Evolutionary conservation across 2,329 filamentous ascomycete genomes (phyloP).

Genomic region (Fusarium pseudoanthophilum): DNA sequence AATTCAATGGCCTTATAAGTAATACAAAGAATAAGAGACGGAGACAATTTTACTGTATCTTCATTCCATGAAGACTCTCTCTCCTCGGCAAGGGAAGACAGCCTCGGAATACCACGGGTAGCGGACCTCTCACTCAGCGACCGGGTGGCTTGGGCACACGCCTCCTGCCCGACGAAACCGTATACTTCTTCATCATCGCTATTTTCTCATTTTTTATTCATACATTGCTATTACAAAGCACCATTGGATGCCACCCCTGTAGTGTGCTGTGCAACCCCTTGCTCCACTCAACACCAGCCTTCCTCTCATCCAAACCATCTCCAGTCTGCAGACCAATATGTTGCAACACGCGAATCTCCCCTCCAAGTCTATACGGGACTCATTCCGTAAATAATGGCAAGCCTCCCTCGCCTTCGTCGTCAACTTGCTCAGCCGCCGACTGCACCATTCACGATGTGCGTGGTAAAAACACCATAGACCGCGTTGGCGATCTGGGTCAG

Average conservation of each 20-base stretch:
- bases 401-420: not conserved
- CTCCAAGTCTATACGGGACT: too few relatives aligned
- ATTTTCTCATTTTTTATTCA: not conserved
- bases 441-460: not conserved
- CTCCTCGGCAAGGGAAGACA: not conserved
- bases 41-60: not conserved
- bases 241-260: fast-evolving
- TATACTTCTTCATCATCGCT: not conserved
- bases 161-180: not conserved
- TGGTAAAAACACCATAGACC: not conserved
- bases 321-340: fast-evolving
- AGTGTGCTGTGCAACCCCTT: not conserved
- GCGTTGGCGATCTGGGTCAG: not conserved
- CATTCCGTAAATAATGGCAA: not conserved
- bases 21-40: fast-evolving
- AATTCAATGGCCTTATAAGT: fast-evolving
- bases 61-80: not conserved
- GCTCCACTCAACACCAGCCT: not conserved
- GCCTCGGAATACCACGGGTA: not conserved
- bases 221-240: not conserved
- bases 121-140: not conserved
- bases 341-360: not conserved
- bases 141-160: not conserved
- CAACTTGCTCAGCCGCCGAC: not conserved
- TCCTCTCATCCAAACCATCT: not conserved